Percentiles rank a stretch among this genome's conserved stretches.
phyloP scores from a whole-genome alignment of 2,329 filamentous ascomycete species.

The Diaporthe ilicicola region DNA sequence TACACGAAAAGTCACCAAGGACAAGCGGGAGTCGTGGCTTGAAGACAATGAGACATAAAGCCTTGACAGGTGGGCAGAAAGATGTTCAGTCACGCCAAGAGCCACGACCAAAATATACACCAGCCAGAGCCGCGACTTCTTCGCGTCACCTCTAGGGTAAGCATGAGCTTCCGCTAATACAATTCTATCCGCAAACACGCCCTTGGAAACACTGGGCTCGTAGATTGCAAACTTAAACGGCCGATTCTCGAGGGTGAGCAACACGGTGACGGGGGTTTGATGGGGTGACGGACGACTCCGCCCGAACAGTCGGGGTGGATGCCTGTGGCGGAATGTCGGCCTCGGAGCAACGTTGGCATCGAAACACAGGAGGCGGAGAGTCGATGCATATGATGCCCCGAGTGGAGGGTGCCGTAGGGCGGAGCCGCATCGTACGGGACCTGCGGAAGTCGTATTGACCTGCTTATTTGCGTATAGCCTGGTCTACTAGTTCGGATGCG shows the following conservation, averaged over 20 bases:
- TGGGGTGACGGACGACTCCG: not conserved
- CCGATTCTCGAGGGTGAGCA: not conserved
- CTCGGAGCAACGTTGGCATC: not conserved
- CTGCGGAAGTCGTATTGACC: not conserved
- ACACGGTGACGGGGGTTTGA: not conserved
- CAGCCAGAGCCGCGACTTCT: too few relatives aligned
- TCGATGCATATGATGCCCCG: not conserved
- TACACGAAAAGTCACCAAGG: too few relatives aligned
- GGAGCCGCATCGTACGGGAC: not conserved
- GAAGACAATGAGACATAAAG: not conserved
- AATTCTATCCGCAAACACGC: not conserved
- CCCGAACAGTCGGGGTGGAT: not conserved
- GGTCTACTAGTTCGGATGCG: not conserved
- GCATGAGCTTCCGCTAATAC: too few relatives aligned
- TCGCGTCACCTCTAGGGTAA: not conserved
- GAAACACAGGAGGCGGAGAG: not conserved
- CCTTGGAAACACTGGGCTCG: not conserved
- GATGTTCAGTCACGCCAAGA: not conserved
- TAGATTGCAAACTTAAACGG: not conserved
- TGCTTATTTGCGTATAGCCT: slow-evolving; percentile 2
- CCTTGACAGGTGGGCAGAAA: not conserved
- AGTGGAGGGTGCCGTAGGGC: not conserved
- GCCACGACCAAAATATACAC: not conserved
- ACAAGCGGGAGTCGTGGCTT: not conserved
- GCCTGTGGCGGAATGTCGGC: not conserved